These are phyloP conservation scores for Pseudozyma pruni DNA, from an alignment of 1,284 basidiomycete genomes.

Conservation along the genomic window DNA sequence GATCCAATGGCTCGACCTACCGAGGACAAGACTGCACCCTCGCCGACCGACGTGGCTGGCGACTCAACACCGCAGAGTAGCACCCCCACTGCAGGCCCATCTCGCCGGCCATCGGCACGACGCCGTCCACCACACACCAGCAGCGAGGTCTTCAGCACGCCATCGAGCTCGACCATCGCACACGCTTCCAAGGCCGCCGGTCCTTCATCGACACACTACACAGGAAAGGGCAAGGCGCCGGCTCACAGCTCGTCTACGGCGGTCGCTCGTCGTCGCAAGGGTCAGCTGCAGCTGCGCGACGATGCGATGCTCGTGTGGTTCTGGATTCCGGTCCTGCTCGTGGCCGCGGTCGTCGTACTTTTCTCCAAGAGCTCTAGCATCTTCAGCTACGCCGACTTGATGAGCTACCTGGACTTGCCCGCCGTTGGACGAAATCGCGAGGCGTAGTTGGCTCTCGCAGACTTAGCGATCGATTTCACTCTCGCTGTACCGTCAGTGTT, in stretches of 20 bases:
- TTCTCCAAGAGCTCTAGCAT: conserved; percentile 58
- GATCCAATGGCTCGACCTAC: background rate
- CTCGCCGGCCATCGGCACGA: conserved; percentile 20
- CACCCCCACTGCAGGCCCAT: conserved; percentile 41
- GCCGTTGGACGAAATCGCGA: conserved; percentile 33
- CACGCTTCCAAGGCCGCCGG: conserved; percentile 22
- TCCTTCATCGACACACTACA: background rate
- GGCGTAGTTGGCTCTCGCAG: conserved; percentile 1
- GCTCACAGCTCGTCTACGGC: conserved; percentile 8
- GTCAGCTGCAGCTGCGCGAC: conserved; percentile 69
- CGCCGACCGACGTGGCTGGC: background rate
- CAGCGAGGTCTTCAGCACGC: conserved; percentile 53
- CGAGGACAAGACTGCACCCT: background rate
- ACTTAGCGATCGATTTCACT: too few species aligned
- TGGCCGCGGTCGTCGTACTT: conserved; percentile 67
- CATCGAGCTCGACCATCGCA: conserved; percentile 11
- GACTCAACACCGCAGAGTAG: conserved; percentile 12
- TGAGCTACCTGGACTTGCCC: conserved; percentile 54
- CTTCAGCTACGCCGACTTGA: conserved; percentile 56
- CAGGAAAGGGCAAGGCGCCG: conserved; percentile 20
- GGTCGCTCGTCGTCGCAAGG: conserved; percentile 35
- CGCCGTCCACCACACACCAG: conserved; percentile 14
- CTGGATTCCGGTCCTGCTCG: conserved; percentile 85
- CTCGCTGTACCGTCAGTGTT: too few species aligned
- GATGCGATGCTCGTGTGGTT: conserved; percentile 92